phyloP scores from a whole-genome alignment of 2,329 filamentous ascomycete species.

The Cercospora sojina region DNA sequence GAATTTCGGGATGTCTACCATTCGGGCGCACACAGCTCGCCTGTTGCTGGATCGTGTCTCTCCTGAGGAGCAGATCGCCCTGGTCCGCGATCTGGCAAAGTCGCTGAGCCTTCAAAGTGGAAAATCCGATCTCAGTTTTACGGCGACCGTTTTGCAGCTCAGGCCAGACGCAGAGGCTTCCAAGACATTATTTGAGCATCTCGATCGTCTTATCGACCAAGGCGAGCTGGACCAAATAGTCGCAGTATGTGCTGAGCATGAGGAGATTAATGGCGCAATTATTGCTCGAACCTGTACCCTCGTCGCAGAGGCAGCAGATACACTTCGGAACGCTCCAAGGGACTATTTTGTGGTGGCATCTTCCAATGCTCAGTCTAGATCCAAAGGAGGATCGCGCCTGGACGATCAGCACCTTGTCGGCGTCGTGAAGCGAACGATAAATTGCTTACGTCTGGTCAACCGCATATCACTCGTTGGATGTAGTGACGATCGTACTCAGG shows the following conservation, averaged over 20 bases:
- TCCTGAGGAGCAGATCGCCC: slow-evolving; percentile 20
- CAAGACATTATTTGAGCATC: slow-evolving; percentile 15
- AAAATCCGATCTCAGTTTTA: slow-evolving; percentile 24
- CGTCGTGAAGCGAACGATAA: background rate
- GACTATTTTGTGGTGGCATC: slow-evolving; percentile 10
- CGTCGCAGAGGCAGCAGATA: background rate
- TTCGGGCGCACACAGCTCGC: slow-evolving; percentile 23
- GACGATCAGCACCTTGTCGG: slow-evolving; percentile 1
- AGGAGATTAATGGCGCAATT: slow-evolving; percentile 18
- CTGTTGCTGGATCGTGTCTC: slow-evolving; percentile 28
- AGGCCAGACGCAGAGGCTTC: slow-evolving; percentile 15
- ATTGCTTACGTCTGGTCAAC: slow-evolving; percentile 14
- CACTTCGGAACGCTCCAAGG: background rate
- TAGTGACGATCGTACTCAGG: background rate
- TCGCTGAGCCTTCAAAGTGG: slow-evolving; percentile 20
- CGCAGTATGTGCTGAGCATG: slow-evolving; percentile 23
- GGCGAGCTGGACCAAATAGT: slow-evolving; percentile 23
- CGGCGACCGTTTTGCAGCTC: slow-evolving; percentile 23
- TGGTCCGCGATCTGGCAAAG: slow-evolving; percentile 25
- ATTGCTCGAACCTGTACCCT: slow-evolving; percentile 5
- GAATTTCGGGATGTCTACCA: slow-evolving; percentile 21
- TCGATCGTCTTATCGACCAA: slow-evolving; percentile 18
- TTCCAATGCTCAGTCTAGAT: background rate
- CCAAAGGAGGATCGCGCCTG: background rate
- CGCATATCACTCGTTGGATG: background rate